Evolutionary conservation across 192 early-diverging fungal genomes (phyloP), one percentile per base, ranked within the genome.

Genomic region (Umbelopsis isabellina): DNA sequence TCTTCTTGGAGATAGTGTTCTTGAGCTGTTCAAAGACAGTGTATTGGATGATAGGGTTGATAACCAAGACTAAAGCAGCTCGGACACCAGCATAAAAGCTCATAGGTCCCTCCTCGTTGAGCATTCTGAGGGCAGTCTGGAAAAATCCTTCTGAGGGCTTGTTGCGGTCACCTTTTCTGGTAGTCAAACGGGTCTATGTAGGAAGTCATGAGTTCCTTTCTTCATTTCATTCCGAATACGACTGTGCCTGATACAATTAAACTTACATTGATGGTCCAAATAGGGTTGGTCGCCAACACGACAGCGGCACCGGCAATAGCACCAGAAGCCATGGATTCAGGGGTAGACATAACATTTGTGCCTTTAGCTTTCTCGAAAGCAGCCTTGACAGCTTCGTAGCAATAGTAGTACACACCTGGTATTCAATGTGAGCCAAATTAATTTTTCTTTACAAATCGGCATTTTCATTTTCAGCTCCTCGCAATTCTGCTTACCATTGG

Each of bases 31-130:
- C 98, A 87, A 97, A 99, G 8, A 91, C 92, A 8, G 98, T 98
- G 84, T 97, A 99, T 86, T 99, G 98, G 80, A 99, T 99, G 67
- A 99, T 96, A 49, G 98, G 98, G 85, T 99, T 99, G 84, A 94
- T 95, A 52, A 99, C 98, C 80, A 99, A 85, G 66, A 99, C 93
- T 73, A 99, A 85, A 49, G 98, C 98, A 41, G 98, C 96, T 41
- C 91, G 78, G 33, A 98, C 87, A 46, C 98, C 98, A 71, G 92
- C 88, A 88, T 90, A 99, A 82, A 99, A 91, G 12, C 92, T 90
- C 64, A 83, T 71, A 66, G 93, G 53, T 46, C 98, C 98, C 50
- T 97, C 95, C 53, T 97, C 91, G 51, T 91, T 88, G 73, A 95
- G 83, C 69, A 99, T 97, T 75, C 90, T 85, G 27, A 81, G 52